Conservation (phyloP, 345 rosid species). For the Bruguiera sexangula region DNA sequence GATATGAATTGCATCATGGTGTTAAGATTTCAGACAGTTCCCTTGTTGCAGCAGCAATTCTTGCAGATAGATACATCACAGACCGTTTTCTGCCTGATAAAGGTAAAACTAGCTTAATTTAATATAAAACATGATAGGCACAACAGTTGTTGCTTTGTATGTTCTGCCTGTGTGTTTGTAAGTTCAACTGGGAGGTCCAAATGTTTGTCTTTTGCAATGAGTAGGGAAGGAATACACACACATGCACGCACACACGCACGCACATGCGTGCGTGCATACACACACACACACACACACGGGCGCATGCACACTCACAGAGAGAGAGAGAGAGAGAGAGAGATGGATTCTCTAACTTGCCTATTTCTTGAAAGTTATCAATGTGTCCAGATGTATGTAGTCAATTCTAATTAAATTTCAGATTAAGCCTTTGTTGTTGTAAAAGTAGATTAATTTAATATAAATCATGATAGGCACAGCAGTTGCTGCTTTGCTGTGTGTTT, state of each 20-base stretch:
- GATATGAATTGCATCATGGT: slow-evolving; percentile 89
- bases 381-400: too few relatives aligned
- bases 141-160: not conserved
- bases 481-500: not conserved
- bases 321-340: too few relatives aligned
- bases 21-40: slow-evolving; percentile 89
- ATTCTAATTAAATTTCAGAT: too few relatives aligned
- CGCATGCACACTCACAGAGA: too few relatives aligned
- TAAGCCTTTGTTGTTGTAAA: slow-evolving; percentile 25
- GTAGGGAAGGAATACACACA: too few relatives aligned
- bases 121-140: not conserved
- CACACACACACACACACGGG: not conserved
- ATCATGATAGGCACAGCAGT: too few relatives aligned
- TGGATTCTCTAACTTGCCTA: too few relatives aligned
- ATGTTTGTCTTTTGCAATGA: not conserved
- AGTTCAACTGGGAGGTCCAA: not conserved
- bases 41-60: slow-evolving; percentile 84
- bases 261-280: not conserved
- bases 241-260: not conserved
- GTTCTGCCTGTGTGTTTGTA: too few relatives aligned
- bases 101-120: slow-evolving; percentile 42
- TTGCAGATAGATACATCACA: slow-evolving; percentile 83
- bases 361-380: too few relatives aligned
- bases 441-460: not conserved
- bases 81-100: slow-evolving; percentile 92